Conservation (phyloP, 352 stramenopile genomes). For the Phytophthora hybrid region DNA sequence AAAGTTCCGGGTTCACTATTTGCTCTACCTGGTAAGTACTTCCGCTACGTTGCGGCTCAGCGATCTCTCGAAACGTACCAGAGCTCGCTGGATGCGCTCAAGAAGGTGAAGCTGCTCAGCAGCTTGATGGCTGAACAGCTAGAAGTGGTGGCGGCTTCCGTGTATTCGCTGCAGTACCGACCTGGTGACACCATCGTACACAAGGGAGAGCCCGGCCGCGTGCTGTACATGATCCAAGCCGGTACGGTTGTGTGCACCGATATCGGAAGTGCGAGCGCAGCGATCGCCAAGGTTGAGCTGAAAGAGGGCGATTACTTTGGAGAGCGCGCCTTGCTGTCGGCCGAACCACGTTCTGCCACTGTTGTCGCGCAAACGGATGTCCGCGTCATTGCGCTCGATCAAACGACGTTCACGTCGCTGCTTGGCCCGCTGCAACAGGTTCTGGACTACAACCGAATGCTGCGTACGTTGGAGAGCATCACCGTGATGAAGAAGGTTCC, state of each 20-base stretch:
- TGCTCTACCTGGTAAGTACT: constrained; percentile 57
- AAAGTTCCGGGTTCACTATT: constrained; percentile 51
- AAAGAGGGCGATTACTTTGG: constrained; percentile 92
- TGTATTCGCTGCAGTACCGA: constrained; percentile 57
- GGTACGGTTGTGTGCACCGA: constrained; percentile 69
- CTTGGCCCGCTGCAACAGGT: constrained; percentile 91
- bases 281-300: constrained; percentile 49
- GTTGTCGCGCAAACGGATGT: constrained; percentile 76
- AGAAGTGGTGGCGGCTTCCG: constrained; percentile 48
- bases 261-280: constrained; percentile 55
- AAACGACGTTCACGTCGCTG: constrained; percentile 92
- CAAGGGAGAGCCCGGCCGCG: constrained; percentile 75
- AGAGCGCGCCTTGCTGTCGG: constrained; percentile 89
- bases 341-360: constrained; percentile 89
- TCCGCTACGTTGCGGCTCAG: constrained; percentile 58
- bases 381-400: constrained; percentile 77
- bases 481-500: constrained; percentile 58
- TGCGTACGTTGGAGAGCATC: constrained; percentile 65
- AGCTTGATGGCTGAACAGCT: constrained; percentile 58
- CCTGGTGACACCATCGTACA: constrained; percentile 76
- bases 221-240: constrained; percentile 85
- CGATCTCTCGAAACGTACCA: constrained; percentile 51
- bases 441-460: constrained; percentile 73
- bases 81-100: constrained; percentile 55
- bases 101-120: constrained; percentile 53